phyloP scores from a whole-genome alignment of 148 eudicot genomes.

The Silene latifolia region DNA sequence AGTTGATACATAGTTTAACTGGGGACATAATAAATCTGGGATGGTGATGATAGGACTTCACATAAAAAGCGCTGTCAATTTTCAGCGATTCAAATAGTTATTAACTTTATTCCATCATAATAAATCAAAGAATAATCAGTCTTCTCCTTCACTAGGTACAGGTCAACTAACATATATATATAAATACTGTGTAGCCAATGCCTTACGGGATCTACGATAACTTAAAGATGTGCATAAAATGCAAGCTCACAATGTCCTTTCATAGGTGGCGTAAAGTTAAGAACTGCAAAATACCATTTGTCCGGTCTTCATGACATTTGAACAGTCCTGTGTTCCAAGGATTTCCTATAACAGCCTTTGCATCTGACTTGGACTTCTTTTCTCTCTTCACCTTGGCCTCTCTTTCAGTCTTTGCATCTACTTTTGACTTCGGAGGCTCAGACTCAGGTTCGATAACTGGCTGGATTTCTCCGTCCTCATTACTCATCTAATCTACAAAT shows the following conservation, averaged over 20 bases:
- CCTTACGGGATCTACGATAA: neutral
- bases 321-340: conserved; percentile 42
- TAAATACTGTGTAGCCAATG: too few species aligned
- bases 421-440: conserved; percentile 21
- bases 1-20: too few species aligned
- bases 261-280: too few species aligned
- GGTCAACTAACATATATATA: too few species aligned
- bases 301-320: conserved; percentile 31
- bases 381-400: conserved; percentile 7
- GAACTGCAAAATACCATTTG: conserved; percentile 26
- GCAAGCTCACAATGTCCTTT: neutral
- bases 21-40: too few species aligned
- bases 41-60: too few species aligned
- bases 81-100: too few species aligned
- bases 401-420: neutral
- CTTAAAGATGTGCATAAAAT: neutral
- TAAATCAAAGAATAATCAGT: too few species aligned
- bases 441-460: conserved; percentile 22
- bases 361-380: conserved; percentile 13
- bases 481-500: conserved; percentile 16
- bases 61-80: too few species aligned
- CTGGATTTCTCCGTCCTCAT: conserved; percentile 25
- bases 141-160: too few species aligned
- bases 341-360: conserved; percentile 22
- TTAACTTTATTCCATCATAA: too few species aligned